These are phyloP conservation scores for Candida nemodendra DNA, from an alignment of 805 yeast genomes.

Conservation along the genomic window DNA sequence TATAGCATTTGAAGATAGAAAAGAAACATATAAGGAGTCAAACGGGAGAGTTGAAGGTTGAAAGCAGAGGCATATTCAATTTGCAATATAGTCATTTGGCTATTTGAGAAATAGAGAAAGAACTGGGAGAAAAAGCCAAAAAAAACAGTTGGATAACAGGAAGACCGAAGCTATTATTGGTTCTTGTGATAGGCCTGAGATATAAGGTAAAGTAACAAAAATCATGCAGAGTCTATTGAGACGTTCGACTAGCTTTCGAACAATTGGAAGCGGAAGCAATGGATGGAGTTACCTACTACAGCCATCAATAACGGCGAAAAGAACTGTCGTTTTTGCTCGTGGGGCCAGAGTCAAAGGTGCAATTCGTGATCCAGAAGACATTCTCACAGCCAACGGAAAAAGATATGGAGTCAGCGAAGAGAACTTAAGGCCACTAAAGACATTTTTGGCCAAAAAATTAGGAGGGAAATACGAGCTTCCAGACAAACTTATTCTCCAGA, in stretches of 20 bases:
- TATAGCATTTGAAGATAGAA: background rate
- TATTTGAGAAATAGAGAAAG: too few species aligned
- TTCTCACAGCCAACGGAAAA: slow-evolving; percentile 49
- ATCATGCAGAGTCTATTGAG: slow-evolving; percentile 6
- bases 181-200: background rate
- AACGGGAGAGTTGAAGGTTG: background rate
- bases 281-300: background rate
- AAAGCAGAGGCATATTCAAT: too few species aligned
- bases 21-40: background rate
- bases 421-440: slow-evolving; percentile 48
- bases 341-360: slow-evolving; percentile 68
- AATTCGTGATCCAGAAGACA: slow-evolving; percentile 66
- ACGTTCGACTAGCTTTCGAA: slow-evolving; percentile 1
- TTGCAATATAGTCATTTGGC: too few species aligned
- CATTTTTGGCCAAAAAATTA: slow-evolving; percentile 37
- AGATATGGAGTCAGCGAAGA: slow-evolving; percentile 52
- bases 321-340: slow-evolving; percentile 40
- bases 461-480: slow-evolving; percentile 49
- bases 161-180: too few species aligned
- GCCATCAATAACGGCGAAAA: slow-evolving; percentile 8
- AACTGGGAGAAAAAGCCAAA: too few species aligned
- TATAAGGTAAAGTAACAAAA: background rate
- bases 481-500: slow-evolving; percentile 69
- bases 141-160: too few species aligned
- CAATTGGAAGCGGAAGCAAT: background rate